Conservation (phyloP, 371 early-diverging fungal species). For the Rhizopus delemar region DNA sequence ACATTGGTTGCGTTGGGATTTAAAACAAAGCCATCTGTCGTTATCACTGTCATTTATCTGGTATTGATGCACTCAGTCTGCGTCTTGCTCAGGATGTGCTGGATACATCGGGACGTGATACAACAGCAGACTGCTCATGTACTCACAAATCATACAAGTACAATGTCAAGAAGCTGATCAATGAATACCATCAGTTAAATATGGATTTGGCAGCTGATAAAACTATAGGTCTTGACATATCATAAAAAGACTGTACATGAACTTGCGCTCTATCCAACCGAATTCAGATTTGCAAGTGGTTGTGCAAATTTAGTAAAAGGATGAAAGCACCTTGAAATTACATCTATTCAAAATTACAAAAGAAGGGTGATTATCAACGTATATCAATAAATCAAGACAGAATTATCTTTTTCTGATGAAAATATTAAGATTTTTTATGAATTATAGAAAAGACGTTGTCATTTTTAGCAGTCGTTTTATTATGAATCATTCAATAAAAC, state of each 20-base stretch:
- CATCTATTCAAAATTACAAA: constrained; percentile 89
- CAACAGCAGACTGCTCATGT: constrained; percentile 90
- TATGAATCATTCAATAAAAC: no score
- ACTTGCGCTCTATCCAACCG: constrained; percentile 86
- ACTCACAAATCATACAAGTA: constrained; percentile 84
- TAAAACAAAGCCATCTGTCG: constrained; percentile 98
- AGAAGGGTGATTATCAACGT: constrained; percentile 88
- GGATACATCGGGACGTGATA: constrained; percentile 94
- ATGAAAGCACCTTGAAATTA: constrained; percentile 93
- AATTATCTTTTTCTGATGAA: constrained; percentile 89
- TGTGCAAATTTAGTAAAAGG: constrained; percentile 93
- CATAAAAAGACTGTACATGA: constrained; percentile 96
- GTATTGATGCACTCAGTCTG: constrained; percentile 86
- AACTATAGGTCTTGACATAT: constrained; percentile 91
- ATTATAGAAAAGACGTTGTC: no score
- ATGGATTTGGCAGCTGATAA: constrained; percentile 97
- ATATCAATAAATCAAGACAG: constrained; percentile 86
- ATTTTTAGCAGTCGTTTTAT: no score
- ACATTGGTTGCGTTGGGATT: constrained; percentile 82
- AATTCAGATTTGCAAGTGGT: constrained; percentile 92
- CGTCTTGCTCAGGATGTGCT: constrained; percentile 94
- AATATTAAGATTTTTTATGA: no score
- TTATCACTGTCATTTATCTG: constrained; percentile 94
- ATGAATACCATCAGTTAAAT: constrained; percentile 91
- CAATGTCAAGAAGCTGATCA: constrained; percentile 92